These are phyloP conservation scores for Fomitiporia mediterranea DNA, from an alignment of 1,284 basidiomycete genomes.

Conservation along the genomic window DNA sequence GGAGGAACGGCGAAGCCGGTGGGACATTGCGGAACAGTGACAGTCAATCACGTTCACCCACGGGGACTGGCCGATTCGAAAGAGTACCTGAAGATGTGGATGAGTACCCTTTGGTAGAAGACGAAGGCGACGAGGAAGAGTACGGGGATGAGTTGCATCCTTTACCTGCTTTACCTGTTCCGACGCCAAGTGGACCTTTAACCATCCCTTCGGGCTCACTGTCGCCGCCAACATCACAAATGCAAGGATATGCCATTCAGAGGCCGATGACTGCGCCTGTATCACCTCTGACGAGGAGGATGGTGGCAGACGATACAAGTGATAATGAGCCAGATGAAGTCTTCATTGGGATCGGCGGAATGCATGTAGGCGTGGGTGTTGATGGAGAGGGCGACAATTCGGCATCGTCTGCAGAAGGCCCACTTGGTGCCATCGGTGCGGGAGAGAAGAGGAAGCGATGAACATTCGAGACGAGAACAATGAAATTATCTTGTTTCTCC, in stretches of 20 bases:
- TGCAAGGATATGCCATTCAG: slow-evolving; percentile 18
- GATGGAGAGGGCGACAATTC: slow-evolving; percentile 15
- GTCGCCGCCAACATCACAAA: background rate
- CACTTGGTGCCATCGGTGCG: slow-evolving; percentile 28
- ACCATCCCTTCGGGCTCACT: background rate
- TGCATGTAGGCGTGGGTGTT: slow-evolving; percentile 19
- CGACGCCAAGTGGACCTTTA: background rate
- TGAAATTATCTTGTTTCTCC: background rate
- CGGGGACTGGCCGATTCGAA: slow-evolving; percentile 11
- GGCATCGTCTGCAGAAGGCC: slow-evolving; percentile 21
- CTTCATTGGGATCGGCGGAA: slow-evolving; percentile 17
- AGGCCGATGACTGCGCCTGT: slow-evolving; percentile 20
- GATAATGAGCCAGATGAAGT: slow-evolving; percentile 25
- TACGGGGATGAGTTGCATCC: slow-evolving; percentile 4
- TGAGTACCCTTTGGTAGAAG: slow-evolving; percentile 2
- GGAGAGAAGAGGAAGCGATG: slow-evolving; percentile 41
- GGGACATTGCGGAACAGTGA: slow-evolving; percentile 23
- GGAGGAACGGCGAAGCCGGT: slow-evolving; percentile 16
- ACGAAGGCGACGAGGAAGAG: background rate
- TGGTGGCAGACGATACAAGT: slow-evolving; percentile 24
- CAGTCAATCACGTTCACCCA: slow-evolving; percentile 18
- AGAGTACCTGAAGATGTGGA: slow-evolving; percentile 15
- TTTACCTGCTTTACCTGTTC: slow-evolving; percentile 9
- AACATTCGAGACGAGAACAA: slow-evolving; percentile 21
- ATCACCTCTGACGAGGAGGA: slow-evolving; percentile 1